Base-by-base conservation (phyloP, 2,329 filamentous ascomycete species). In the Thelonectria blattea region DNA sequence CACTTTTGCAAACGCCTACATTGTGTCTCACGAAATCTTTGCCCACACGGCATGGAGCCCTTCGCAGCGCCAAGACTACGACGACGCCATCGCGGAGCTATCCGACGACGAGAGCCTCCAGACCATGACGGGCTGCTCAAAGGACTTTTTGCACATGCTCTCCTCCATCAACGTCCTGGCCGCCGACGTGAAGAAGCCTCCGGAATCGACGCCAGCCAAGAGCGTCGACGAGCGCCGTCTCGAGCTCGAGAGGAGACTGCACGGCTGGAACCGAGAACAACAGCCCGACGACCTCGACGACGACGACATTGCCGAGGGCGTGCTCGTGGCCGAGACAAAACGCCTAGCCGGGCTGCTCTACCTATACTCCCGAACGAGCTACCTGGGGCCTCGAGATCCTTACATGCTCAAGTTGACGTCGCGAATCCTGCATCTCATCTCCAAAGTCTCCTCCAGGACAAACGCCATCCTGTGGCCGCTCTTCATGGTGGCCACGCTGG, bases 401-500 rank as follows among this genome's bases (percentile, higher is more conserved):
- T 66, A 65, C 30, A 65, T 74, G 34, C 39, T 63, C 5, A 56
- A 56, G 47, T 46, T 71, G n/a, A 65, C 68, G 1, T 51, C 62
- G 2, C 62, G 61, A n/a, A 71, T 73, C 24, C 51, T 74, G 0
- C 43, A 41, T 0, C 64, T 73, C 1, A 20, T 74, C 10, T 61
- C 64, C 5, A 50, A 57, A n/a, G 64, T 72, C 17, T 66, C 71
- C 0, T 53, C 67, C 15, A 65, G 71, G 9, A 72, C 72, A 5
- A 71, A 72, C 42, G 68, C 68, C 1, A 51, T 69, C 7, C 65
- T 73, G 6, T 73, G 71, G 69, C 69, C 70, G 5, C 63, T 74
- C 4, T 73, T 73, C 42, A 71, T 73, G 37, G 70, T 72, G 18
- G 72, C 68, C 3, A 71, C 69, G 3, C 54, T 74, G 11, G 72